phyloP scores from a whole-genome alignment of 192 early-diverging fungal genomes.

The Mortierella antarctica region DNA sequence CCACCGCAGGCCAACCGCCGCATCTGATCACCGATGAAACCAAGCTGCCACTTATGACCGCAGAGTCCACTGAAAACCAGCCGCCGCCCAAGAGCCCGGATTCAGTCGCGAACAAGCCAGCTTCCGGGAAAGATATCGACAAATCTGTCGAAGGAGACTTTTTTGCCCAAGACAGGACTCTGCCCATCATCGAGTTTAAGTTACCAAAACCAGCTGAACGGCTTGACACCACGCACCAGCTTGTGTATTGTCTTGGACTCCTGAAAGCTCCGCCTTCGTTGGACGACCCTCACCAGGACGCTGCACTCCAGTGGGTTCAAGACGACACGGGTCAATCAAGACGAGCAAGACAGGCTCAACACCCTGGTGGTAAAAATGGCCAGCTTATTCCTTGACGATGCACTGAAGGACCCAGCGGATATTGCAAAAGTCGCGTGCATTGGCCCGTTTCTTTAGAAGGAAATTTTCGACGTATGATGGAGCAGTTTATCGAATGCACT shows the following conservation, averaged over 20 bases:
- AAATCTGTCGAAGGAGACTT: conserved; percentile 13
- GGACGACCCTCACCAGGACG: conserved; percentile 2
- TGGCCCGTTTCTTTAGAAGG: not conserved
- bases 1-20: too few species aligned
- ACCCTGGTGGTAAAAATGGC: conserved; percentile 14
- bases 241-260: conserved; percentile 27
- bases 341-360: conserved; percentile 25
- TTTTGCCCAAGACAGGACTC: conserved; percentile 25
- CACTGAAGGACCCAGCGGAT: conserved; percentile 6
- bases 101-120: conserved; percentile 7
- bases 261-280: conserved; percentile 10
- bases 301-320: conserved; percentile 15
- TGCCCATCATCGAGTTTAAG: conserved; percentile 18
- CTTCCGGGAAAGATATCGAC: conserved; percentile 5
- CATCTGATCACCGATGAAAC: too few species aligned
- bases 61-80: too few species aligned
- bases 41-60: too few species aligned
- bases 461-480: not conserved
- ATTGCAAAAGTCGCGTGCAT: conserved; percentile 12
- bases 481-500: not conserved
- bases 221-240: conserved; percentile 16
- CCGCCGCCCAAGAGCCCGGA: too few species aligned
- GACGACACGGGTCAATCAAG: conserved; percentile 22
- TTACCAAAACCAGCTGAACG: conserved; percentile 20
- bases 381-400: conserved; percentile 3